Evolutionary conservation across 306 rosid genomes (phyloP).

Genomic region (Prinsepia uniflora): DNA sequence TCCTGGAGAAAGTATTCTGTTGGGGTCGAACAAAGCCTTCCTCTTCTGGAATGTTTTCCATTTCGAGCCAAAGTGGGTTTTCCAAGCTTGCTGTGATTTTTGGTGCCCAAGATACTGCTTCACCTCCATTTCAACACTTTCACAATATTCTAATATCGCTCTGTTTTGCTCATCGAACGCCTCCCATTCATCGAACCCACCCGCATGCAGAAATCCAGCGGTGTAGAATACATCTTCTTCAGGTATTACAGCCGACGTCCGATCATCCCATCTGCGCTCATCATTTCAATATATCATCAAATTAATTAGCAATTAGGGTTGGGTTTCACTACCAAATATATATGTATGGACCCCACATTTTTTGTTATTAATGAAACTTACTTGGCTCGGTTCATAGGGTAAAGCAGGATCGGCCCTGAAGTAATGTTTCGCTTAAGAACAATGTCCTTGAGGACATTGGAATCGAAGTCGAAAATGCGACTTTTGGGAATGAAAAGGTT

Average conservation of each 20-base stretch:
- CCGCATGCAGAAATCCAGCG: conserved; percentile 64
- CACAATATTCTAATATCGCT: conserved; percentile 61
- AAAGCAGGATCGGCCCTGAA: conserved; percentile 60
- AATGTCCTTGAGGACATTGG: conserved; percentile 55
- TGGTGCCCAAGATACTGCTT: conserved; percentile 76
- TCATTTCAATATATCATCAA: not conserved
- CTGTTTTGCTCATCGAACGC: conserved; percentile 55
- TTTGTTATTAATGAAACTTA: conserved; percentile 23
- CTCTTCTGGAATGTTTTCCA: conserved; percentile 58
- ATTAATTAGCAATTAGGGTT: not conserved
- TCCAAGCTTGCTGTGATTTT: conserved; percentile 56
- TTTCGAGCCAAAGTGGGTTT: conserved; percentile 63
- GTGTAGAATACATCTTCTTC: conserved; percentile 84
- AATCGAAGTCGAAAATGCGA: conserved; percentile 50
- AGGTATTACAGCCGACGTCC: conserved; percentile 60
- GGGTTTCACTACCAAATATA: too few species aligned
- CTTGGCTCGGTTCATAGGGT: conserved; percentile 85
- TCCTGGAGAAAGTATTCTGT: conserved; percentile 80
- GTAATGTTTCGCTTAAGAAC: conserved; percentile 62
- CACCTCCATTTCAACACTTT: conserved; percentile 41
- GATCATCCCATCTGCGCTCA: conserved; percentile 68
- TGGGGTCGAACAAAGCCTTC: conserved; percentile 73
- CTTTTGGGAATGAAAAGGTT: conserved; percentile 75
- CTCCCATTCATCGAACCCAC: conserved; percentile 72
- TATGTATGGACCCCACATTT: too few species aligned